These are phyloP conservation scores for Daedaleopsis nitida DNA, from an alignment of 768 basidiomycete species.

Conservation along the genomic window DNA sequence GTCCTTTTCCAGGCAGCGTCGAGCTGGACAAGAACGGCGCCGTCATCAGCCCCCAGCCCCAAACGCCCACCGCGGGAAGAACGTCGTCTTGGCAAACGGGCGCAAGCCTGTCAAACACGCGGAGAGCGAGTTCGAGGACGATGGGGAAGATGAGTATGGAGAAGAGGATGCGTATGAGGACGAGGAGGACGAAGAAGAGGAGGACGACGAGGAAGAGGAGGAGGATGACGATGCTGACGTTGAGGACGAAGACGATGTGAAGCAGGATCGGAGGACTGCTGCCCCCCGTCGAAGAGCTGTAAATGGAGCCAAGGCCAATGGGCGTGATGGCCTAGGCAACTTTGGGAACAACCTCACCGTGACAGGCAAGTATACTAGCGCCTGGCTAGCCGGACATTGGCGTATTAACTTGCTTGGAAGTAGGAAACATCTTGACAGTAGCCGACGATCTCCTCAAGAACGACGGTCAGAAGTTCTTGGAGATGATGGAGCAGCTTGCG, in stretches of 20 bases:
- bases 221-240: constrained; percentile 56
- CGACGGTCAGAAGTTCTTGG: constrained; percentile 97
- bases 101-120: constrained; percentile 50
- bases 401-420: constrained; percentile 47
- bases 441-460: constrained; percentile 99
- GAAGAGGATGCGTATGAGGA: constrained; percentile 61
- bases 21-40: constrained; percentile 92
- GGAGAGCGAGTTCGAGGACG: constrained; percentile 69
- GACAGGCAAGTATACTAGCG: constrained; percentile 54
- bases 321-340: constrained; percentile 72
- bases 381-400: constrained; percentile 14
- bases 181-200: constrained; percentile 68
- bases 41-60: constrained; percentile 47
- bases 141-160: constrained; percentile 54
- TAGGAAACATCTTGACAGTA: constrained; percentile 95
- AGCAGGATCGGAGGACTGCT: constrained; percentile 30
- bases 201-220: constrained; percentile 70
- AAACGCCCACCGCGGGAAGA: constrained; percentile 30
- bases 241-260: constrained; percentile 34
- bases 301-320: constrained; percentile 47
- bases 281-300: constrained; percentile 30
- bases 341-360: constrained; percentile 85
- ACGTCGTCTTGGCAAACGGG: constrained; percentile 35
- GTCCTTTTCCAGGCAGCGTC: constrained; percentile 97
- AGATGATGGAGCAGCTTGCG: constrained; percentile 99